phyloP scores from a whole-genome alignment of 495 filamentous ascomycete species.

The Xylaria bambusicola region DNA sequence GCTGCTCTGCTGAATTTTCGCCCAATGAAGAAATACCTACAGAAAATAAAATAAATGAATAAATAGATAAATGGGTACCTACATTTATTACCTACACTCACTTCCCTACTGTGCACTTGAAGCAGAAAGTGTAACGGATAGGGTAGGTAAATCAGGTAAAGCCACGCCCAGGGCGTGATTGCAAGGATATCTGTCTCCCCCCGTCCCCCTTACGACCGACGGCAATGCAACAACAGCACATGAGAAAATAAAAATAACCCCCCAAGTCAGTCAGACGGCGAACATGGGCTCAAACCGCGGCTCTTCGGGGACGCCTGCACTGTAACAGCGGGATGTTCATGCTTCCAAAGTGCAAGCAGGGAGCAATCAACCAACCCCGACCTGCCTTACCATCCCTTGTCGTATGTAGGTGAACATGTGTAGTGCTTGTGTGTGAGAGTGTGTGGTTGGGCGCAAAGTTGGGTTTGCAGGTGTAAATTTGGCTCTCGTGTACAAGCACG shows the following conservation, averaged over 20 bases:
- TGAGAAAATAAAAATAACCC: constrained; percentile 4
- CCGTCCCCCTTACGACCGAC: not conserved
- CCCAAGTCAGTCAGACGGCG: not conserved
- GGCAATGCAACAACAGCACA: not conserved
- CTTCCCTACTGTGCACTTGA: no score
- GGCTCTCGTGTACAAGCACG: not conserved
- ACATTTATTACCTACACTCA: no score
- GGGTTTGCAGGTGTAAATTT: not conserved
- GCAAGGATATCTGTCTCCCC: not conserved
- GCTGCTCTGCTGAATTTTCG: not conserved
- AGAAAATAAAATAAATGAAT: no score
- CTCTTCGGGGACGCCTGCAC: constrained; percentile 2
- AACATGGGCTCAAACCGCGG: constrained; percentile 1
- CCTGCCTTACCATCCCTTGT: not conserved
- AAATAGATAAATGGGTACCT: no score
- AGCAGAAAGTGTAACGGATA: not conserved
- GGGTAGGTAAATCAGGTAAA: no score
- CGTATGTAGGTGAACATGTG: not conserved
- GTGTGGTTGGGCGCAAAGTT: no score
- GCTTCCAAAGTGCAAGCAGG: not conserved
- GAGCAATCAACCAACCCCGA: not conserved
- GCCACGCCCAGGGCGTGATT: constrained; percentile 2
- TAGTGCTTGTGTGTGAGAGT: no score
- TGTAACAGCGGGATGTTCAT: not conserved
- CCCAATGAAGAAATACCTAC: no score